Evolutionary conservation across 257 asterid species (phyloP).

Genomic region (Primulina eburnea): DNA sequence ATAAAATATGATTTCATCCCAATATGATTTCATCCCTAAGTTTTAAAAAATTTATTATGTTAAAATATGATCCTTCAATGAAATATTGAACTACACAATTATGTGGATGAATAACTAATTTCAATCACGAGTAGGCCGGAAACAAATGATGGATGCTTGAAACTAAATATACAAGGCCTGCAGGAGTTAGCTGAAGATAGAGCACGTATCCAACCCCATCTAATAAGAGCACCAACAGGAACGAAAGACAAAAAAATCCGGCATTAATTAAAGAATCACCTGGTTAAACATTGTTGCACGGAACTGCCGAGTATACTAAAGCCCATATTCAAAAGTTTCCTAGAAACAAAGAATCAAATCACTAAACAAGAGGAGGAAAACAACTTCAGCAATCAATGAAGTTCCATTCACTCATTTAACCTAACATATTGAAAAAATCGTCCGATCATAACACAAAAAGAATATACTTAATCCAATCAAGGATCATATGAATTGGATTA

Average conservation of each 20-base stretch:
- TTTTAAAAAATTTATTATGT: neutral
- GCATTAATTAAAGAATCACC: slow-evolving; percentile 33
- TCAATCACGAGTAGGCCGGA: too few relatives aligned
- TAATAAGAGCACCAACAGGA: too few relatives aligned
- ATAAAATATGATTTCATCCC: neutral
- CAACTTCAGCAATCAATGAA: too few relatives aligned
- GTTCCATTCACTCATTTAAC: too few relatives aligned
- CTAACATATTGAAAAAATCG: too few relatives aligned
- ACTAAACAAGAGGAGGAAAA: neutral
- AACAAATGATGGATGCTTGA: too few relatives aligned
- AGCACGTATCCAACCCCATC: neutral
- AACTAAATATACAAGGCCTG: too few relatives aligned
- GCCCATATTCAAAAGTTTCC: slow-evolving; percentile 39
- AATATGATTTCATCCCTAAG: neutral
- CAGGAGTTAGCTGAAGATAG: too few relatives aligned
- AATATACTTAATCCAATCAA: neutral
- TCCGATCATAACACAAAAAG: neutral
- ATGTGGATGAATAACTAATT: neutral
- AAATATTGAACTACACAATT: neutral
- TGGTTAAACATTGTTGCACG: slow-evolving; percentile 31
- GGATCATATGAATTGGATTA: too few relatives aligned
- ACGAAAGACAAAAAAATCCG: neutral
- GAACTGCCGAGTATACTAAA: slow-evolving; percentile 36
- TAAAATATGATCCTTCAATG: too few relatives aligned
- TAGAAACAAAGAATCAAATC: slow-evolving; percentile 18